phyloP scores from a whole-genome alignment of 306 rosid genomes.

The Hippophae tibetana region DNA sequence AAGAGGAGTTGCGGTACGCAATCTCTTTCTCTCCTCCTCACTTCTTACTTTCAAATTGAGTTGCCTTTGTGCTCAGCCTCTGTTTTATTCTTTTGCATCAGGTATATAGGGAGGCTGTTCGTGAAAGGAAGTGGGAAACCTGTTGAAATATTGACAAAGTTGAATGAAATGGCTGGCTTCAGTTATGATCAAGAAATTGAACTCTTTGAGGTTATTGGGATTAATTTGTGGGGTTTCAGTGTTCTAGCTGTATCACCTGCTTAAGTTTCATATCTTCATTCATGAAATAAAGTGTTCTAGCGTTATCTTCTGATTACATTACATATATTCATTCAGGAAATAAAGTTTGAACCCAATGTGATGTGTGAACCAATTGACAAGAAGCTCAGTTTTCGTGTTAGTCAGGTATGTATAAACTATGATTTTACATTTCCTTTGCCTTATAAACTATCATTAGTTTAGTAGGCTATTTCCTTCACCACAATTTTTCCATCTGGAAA shows the following conservation, averaged over 20 bases:
- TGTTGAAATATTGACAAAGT: slow-evolving; percentile 47
- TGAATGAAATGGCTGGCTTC: slow-evolving; percentile 81
- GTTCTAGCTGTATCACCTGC: neutral
- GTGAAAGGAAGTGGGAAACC: slow-evolving; percentile 61
- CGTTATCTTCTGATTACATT: slow-evolving; percentile 5
- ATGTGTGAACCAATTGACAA: slow-evolving; percentile 74
- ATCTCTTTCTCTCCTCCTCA: slow-evolving; percentile 13
- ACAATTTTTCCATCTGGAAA: neutral
- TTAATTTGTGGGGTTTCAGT: neutral
- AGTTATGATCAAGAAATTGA: slow-evolving; percentile 63
- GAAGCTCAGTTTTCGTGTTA: slow-evolving; percentile 47
- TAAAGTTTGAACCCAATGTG: slow-evolving; percentile 70
- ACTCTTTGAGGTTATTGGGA: slow-evolving; percentile 51
- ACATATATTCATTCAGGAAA: slow-evolving; percentile 43
- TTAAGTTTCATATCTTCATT: neutral
- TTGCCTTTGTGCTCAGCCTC: slow-evolving; percentile 3
- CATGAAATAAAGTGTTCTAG: neutral
- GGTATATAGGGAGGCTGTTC: slow-evolving; percentile 74
- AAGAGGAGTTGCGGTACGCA: slow-evolving; percentile 58
- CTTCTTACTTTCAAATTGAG: neutral
- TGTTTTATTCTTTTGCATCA: slow-evolving; percentile 16
- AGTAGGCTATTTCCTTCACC: too few relatives aligned
- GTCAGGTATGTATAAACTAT: slow-evolving; percentile 43
- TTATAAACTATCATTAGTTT: too few relatives aligned
- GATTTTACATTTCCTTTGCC: too few relatives aligned